Base-by-base conservation (phyloP, 2,329 filamentous ascomycete genomes). In the Drechslerella coelobrocha region DNA sequence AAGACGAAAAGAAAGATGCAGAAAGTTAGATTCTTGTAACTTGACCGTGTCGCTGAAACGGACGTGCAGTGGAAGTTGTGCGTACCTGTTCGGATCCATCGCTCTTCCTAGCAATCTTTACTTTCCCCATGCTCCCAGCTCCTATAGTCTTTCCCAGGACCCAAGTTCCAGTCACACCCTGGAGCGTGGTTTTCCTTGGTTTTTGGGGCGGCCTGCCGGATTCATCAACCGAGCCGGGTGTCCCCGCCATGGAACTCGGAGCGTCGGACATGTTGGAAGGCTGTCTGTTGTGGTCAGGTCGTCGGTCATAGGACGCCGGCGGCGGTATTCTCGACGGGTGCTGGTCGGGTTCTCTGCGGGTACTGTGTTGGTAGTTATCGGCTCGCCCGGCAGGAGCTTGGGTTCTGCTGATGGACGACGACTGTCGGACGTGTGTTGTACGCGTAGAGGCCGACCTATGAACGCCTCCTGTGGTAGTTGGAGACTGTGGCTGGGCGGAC, bases 101-200 rank as follows among this genome's bases (percentile, higher is more conserved):
- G 27, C 53, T 61, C 57, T 65, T 72, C 23, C 55, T 90, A 78
- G 94, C 94, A 76, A 99, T 86, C 83, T 97, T 97, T 78, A 99
- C 94, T 82, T 99, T 99, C 76, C 94, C 94, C 79, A 99, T 99
- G 1, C 92, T 97, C 47, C 94, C 94, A 81, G 97, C 94, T 62
- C 94, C 94, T 14, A 99, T 84, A 10, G 93, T 97, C 78, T 88
- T 89, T 75, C 96, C 84, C 61, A 97, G 88, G 76, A 89, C 89
- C 82, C 99, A 99, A 79, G 92, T 90, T 74, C 92, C 92, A 76
- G 97, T 87, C 74, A 93, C 88, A 19, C 59, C 59, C 48, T 71
- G 66, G 50, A 99, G 96, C 41, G 90, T 93, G 10, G 93, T 97
- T 76, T 87, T 81, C 74, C 86, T 81, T 60, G 83, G 80, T 10